A percentile compares a stretch with the other conserved stretches of the same genome.
Conservation (phyloP, 2,329 filamentous ascomycete species). For the Aspergillus quadricinctus region DNA sequence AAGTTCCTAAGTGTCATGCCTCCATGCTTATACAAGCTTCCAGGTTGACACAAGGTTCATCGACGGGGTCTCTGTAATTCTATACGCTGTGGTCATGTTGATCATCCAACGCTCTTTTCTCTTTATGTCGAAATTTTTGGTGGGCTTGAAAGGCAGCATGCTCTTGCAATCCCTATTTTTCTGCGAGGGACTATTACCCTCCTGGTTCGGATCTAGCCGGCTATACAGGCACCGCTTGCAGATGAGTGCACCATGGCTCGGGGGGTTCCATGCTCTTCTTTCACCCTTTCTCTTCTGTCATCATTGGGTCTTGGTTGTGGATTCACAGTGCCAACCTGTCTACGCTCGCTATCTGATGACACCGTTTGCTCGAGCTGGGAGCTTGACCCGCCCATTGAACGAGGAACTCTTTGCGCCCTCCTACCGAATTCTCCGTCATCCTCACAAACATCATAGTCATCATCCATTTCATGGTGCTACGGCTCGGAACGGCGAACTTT, state of each 20-base stretch:
- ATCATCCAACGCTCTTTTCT: conserved; percentile 14
- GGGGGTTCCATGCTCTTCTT: conserved; percentile 13
- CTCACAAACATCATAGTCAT: conserved; percentile 18
- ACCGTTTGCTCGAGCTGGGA: neutral
- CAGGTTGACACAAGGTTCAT: conserved; percentile 31
- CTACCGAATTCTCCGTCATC: conserved; percentile 20
- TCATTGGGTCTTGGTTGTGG: conserved; percentile 7
- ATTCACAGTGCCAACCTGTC: neutral
- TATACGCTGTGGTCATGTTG: conserved; percentile 18
- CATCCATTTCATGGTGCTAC: conserved; percentile 35
- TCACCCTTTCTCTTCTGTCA: conserved; percentile 10
- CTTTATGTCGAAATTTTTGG: conserved; percentile 11
- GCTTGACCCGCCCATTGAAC: conserved; percentile 14
- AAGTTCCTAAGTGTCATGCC: conserved; percentile 13
- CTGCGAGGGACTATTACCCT: conserved; percentile 9
- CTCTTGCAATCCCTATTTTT: conserved; percentile 14
- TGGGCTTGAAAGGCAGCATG: conserved; percentile 15
- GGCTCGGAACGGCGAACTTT: conserved; percentile 35
- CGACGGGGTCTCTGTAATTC: conserved; percentile 16
- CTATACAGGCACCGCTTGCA: conserved; percentile 14
- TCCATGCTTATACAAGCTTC: conserved; percentile 22
- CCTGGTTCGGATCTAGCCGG: conserved; percentile 13
- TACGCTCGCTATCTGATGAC: neutral
- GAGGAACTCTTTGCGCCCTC: conserved; percentile 21
- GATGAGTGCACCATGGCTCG: conserved; percentile 14